A percentile compares a stretch with the other conserved stretches of the same genome.
These are phyloP conservation scores for Blastobotrys indianensis DNA, from an alignment of 1,139 yeast genomes.

Conservation along the genomic window DNA sequence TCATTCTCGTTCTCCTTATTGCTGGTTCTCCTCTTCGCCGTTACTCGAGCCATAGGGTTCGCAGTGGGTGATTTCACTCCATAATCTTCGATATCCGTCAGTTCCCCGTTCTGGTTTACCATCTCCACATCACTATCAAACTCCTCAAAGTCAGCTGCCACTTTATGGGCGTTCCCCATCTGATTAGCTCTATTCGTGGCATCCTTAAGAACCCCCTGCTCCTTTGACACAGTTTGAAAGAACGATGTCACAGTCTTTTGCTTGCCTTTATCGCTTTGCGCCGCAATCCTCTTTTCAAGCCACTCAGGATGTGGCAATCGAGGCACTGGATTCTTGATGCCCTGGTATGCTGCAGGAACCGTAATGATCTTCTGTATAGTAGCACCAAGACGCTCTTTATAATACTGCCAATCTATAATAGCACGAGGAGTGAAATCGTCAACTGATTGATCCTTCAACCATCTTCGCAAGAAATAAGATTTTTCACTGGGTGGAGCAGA, in stretches of 20 bases:
- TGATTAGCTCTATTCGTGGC: slow-evolving; percentile 3
- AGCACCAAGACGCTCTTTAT: slow-evolving; percentile 84
- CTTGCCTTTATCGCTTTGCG: slow-evolving; percentile 59
- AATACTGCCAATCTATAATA: slow-evolving; percentile 91
- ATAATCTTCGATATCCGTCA: slow-evolving; percentile 72
- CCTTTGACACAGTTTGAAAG: slow-evolving; percentile 35
- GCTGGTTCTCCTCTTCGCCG: slow-evolving; percentile 1
- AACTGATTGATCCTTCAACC: slow-evolving; percentile 77
- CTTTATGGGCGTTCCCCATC: slow-evolving; percentile 1
- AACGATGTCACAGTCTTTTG: slow-evolving; percentile 62
- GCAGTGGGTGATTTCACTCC: slow-evolving; percentile 28
- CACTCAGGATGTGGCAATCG: slow-evolving; percentile 93
- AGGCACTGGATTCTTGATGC: slow-evolving; percentile 89
- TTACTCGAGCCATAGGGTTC: slow-evolving; percentile 5
- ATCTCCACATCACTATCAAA: not conserved
- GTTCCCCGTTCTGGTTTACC: slow-evolving; percentile 13
- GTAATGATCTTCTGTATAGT: slow-evolving; percentile 93
- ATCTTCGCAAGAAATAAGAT: slow-evolving; percentile 64
- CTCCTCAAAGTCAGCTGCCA: not conserved
- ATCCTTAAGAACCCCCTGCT: not conserved
- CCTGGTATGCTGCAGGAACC: slow-evolving; percentile 95
- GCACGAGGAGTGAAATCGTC: slow-evolving; percentile 84
- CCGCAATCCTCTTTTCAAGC: slow-evolving; percentile 61
- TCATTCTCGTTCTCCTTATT: slow-evolving; percentile 40
- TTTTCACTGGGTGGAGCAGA: slow-evolving; percentile 67